phyloP scores from a whole-genome alignment of 2,329 filamentous ascomycete species.

The Phyllosticta citriasiana region DNA sequence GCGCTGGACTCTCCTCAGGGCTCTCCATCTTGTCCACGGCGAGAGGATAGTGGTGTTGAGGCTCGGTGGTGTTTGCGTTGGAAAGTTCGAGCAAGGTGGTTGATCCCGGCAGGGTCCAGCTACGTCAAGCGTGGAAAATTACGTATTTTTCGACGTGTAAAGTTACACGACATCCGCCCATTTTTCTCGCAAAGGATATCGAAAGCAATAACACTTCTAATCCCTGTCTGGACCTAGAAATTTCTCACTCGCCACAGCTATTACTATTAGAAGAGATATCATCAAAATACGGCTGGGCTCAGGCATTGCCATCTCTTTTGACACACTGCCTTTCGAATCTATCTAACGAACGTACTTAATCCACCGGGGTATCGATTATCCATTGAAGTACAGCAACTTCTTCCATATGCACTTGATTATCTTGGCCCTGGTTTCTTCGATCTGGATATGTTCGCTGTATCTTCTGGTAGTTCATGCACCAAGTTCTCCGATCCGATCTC shows the following conservation, averaged over 20 bases:
- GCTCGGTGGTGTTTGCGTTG: background rate
- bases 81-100: background rate
- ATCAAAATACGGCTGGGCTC: too few species aligned
- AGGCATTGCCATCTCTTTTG: too few species aligned
- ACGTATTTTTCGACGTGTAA: background rate
- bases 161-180: background rate
- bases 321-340: too few species aligned
- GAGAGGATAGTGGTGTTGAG: background rate
- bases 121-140: background rate
- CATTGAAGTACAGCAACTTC: background rate
- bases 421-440: background rate
- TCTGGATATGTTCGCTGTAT: background rate
- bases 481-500: background rate
- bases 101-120: background rate
- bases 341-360: too few species aligned
- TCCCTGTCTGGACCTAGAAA: too few species aligned
- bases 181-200: background rate
- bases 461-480: background rate
- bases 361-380: background rate
- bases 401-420: background rate
- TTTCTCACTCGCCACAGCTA: too few species aligned
- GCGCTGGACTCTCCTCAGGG: conserved; percentile 30
- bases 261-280: too few species aligned
- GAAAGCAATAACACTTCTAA: background rate
- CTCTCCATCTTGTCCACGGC: background rate